Percentiles rank a stretch among this genome's conserved stretches.
Conservation (phyloP, 352 stramenopile species). For the Lagenidium giganteum region DNA sequence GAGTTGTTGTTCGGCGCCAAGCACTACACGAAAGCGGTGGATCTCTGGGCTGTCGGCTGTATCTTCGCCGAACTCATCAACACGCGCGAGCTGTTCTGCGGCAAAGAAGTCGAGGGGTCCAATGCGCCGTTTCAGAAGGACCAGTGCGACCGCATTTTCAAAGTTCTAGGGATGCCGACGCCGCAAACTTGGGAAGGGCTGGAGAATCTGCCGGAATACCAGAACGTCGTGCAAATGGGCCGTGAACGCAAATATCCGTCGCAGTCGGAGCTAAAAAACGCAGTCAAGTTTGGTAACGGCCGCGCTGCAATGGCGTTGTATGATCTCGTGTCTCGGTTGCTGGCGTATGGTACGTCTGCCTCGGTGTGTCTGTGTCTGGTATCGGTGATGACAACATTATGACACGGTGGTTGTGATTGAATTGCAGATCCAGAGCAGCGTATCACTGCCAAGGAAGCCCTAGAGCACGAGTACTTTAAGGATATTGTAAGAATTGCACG, state of each 20-base stretch:
- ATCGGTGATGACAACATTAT: not conserved
- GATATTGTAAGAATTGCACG: constrained; percentile 52
- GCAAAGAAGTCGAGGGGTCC: constrained; percentile 83
- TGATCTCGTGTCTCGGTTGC: constrained; percentile 65
- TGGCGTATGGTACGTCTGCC: constrained; percentile 68
- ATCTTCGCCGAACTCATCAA: constrained; percentile 94
- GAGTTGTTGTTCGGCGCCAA: constrained; percentile 92
- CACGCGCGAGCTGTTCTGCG: constrained; percentile 80
- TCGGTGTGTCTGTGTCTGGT: not conserved
- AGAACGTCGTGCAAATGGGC: constrained; percentile 79
- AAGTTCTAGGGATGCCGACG: constrained; percentile 84
- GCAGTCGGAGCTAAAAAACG: constrained; percentile 80
- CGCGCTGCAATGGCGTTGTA: constrained; percentile 67
- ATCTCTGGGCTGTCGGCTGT: constrained; percentile 95
- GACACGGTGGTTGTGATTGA: not conserved
- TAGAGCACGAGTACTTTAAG: constrained; percentile 93
- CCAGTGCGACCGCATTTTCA: constrained; percentile 89
- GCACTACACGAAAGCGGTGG: constrained; percentile 93
- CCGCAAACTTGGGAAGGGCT: constrained; percentile 80
- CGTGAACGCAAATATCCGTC: constrained; percentile 81
- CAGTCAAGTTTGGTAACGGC: constrained; percentile 77
- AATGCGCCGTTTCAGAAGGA: constrained; percentile 89
- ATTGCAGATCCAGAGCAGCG: constrained; percentile 79
- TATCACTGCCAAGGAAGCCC: constrained; percentile 87
- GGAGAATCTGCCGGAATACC: constrained; percentile 80